Evolutionary conservation across 2,329 filamentous ascomycete species (phyloP).

Genomic region (Aureobasidium melanogenum): DNA sequence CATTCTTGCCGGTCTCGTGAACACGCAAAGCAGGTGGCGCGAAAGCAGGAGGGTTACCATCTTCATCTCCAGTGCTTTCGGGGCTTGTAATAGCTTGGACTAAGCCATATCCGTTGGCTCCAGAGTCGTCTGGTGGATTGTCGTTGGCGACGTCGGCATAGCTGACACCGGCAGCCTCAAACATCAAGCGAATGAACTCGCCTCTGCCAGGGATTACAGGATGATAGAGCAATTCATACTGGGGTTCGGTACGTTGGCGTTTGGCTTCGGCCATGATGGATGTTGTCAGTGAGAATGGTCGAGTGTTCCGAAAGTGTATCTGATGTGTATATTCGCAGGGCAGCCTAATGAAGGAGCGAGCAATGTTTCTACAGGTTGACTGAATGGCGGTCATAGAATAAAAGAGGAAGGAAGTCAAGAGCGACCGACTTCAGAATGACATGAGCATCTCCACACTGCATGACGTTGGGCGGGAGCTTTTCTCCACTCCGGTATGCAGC

Average conservation of each 20-base stretch:
- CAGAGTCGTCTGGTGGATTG: constrained; percentile 31
- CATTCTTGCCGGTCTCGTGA: constrained; percentile 41
- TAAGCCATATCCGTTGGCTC: constrained; percentile 41
- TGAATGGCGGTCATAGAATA: not conserved
- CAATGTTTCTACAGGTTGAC: not conserved
- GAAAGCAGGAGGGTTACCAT: constrained; percentile 54
- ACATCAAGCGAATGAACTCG: constrained; percentile 62
- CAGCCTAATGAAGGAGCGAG: not conserved
- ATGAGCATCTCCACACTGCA: not conserved
- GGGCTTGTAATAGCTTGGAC: constrained; percentile 42
- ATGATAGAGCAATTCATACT: constrained; percentile 63
- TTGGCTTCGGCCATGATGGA: constrained; percentile 1
- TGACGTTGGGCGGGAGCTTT: not conserved
- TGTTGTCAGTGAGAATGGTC: not conserved
- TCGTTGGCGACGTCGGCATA: constrained; percentile 55
- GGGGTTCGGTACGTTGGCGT: constrained; percentile 9
- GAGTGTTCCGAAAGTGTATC: not conserved
- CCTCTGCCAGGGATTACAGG: constrained; percentile 64
- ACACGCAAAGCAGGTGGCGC: constrained; percentile 58
- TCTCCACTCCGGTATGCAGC: constrained; percentile 1
- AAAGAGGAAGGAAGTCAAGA: not conserved
- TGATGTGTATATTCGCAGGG: not conserved
- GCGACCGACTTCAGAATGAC: not conserved
- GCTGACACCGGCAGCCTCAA: constrained; percentile 57
- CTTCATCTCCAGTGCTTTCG: constrained; percentile 39